A percentile compares a stretch with the other conserved stretches of the same genome.
Evolutionary conservation across 148 eudicot genomes (phyloP).

Genomic region (Chenopodium album): DNA sequence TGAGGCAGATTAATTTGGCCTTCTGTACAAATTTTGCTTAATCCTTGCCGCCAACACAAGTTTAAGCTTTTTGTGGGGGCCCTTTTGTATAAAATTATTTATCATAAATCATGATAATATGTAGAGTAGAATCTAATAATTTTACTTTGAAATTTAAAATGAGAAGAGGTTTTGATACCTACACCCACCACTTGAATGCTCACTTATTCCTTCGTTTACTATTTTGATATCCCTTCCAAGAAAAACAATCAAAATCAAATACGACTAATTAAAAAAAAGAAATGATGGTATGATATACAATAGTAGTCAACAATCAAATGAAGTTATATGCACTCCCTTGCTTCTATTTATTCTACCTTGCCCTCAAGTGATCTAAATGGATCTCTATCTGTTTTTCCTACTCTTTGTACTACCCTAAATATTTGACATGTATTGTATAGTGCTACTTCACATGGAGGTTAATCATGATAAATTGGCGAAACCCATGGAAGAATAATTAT

Average conservation of each 20-base stretch:
- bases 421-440: conserved; percentile 15
- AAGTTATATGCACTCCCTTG: background rate
- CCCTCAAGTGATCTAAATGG: conserved; percentile 25
- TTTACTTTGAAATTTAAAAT: conserved; percentile 14
- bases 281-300: background rate
- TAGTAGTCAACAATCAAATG: conserved; percentile 36
- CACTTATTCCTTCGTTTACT: conserved; percentile 37
- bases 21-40: background rate
- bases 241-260: conserved; percentile 28
- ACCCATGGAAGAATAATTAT: background rate
- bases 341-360: background rate
- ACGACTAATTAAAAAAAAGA: conserved; percentile 11
- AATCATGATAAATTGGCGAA: conserved; percentile 31
- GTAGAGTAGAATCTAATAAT: conserved; percentile 9
- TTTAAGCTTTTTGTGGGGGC: background rate
- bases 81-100: background rate
- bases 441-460: conserved; percentile 25
- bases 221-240: conserved; percentile 15
- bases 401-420: conserved; percentile 12
- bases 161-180: conserved; percentile 17
- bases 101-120: background rate
- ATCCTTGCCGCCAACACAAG: background rate
- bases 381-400: background rate
- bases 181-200: conserved; percentile 25
- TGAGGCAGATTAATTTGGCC: too few relatives aligned